Conservation (phyloP, 257 asterid genomes). For the Scutellaria barbata region DNA sequence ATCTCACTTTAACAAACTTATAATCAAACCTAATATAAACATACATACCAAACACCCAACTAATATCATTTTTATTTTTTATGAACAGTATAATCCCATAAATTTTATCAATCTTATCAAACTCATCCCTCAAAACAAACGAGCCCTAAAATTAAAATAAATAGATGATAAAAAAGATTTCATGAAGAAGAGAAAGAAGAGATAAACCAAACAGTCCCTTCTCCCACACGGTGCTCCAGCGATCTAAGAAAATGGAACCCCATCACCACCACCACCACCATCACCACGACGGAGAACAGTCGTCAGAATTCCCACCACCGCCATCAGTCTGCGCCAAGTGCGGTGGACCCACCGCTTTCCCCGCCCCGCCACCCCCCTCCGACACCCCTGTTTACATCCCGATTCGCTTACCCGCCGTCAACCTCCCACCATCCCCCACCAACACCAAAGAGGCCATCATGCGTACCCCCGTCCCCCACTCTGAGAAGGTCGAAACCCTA, state of each 20-base stretch:
- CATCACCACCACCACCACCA: conserved; percentile 34
- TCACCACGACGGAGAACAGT: conserved; percentile 26
- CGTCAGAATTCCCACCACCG: conserved; percentile 24
- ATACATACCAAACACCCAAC: too few relatives aligned
- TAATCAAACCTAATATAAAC: too few relatives aligned
- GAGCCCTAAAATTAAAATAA: too few relatives aligned
- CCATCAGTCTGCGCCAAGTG: conserved; percentile 63
- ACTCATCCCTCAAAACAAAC: too few relatives aligned
- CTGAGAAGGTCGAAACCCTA: conserved; percentile 57
- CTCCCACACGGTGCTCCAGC: conserved; percentile 5
- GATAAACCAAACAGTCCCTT: neutral
- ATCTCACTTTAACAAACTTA: too few relatives aligned
- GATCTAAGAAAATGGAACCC: conserved; percentile 38
- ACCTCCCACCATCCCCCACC: conserved; percentile 68
- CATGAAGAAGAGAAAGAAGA: too few relatives aligned
- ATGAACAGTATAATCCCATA: too few relatives aligned
- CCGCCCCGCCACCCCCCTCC: conserved; percentile 70
- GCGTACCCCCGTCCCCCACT: conserved; percentile 88
- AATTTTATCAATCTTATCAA: too few relatives aligned
- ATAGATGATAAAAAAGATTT: too few relatives aligned
- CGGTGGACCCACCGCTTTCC: conserved; percentile 71
- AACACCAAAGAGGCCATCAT: conserved; percentile 74
- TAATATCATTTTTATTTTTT: too few relatives aligned
- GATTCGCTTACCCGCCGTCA: conserved; percentile 85
- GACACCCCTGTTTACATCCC: conserved; percentile 77